Evolutionary conservation across 768 basidiomycete species (phyloP).

Genomic region (Clavaria fumosa): DNA sequence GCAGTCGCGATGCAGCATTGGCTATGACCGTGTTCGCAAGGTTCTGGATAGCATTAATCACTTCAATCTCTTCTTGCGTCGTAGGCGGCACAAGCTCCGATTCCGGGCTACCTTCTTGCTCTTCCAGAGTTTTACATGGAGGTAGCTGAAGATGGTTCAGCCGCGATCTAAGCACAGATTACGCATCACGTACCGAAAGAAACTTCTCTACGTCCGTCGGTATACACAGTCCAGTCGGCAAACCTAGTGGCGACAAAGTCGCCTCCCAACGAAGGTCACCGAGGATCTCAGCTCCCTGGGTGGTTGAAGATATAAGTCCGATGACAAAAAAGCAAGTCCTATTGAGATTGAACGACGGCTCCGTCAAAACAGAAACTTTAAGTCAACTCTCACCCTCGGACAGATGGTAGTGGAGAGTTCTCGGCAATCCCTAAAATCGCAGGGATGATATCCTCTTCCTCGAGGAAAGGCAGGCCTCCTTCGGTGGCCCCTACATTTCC

Average conservation of each 20-base stretch:
- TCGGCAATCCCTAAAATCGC: slow-evolving; percentile 84
- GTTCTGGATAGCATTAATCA: slow-evolving; percentile 83
- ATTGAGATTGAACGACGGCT: not conserved
- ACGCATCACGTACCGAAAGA: slow-evolving; percentile 42
- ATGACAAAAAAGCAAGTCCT: slow-evolving; percentile 96
- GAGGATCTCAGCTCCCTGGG: slow-evolving; percentile 83
- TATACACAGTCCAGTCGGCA: slow-evolving; percentile 83
- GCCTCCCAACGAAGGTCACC: slow-evolving; percentile 92
- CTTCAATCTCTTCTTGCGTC: slow-evolving; percentile 60
- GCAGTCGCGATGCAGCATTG: slow-evolving; percentile 80
- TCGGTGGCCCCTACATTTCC: slow-evolving; percentile 88
- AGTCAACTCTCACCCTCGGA: slow-evolving; percentile 62
- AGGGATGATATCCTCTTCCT: slow-evolving; percentile 90
- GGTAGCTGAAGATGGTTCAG: slow-evolving; percentile 54
- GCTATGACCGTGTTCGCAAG: slow-evolving; percentile 92
- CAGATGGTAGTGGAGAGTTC: slow-evolving; percentile 75
- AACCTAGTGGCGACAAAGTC: slow-evolving; percentile 69
- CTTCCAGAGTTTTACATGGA: slow-evolving; percentile 34
- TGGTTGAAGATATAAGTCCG: slow-evolving; percentile 82
- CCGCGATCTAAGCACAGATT: no score
- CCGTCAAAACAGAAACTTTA: not conserved
- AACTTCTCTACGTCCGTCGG: slow-evolving; percentile 76
- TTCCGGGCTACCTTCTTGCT: slow-evolving; percentile 23
- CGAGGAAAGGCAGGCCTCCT: slow-evolving; percentile 85
- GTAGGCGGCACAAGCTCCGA: slow-evolving; percentile 50